Base-by-base conservation (phyloP, 805 yeast genomes). In the Babjeviella inositovora region DNA sequence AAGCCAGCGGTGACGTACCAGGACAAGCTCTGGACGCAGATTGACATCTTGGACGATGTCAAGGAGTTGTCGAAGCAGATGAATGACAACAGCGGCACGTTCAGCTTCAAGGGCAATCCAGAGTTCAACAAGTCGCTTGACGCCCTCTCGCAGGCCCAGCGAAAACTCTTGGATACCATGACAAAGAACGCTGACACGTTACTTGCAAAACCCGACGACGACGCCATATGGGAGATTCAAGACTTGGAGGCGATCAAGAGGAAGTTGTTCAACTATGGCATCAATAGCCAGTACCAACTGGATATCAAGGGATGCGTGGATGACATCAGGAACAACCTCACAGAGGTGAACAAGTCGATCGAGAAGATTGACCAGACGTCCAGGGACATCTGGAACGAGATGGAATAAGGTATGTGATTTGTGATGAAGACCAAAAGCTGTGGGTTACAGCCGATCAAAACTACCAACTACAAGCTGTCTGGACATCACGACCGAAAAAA, bases 1-100 rank as follows among this genome's bases (percentile, higher is more conserved):
- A 47, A 53, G 23, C 80, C 82, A 6, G 53, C 57, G 22, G 71
- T 67, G 11, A 71, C 77, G 25, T 53, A 65, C 29, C 84, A 72
- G 47, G 93, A 80, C 45, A 61, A 63, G 37, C 54, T 80, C 21
- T 85, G 93, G 93, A 72, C 87, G 5, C 92, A 81, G 34, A 71
- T 84, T 23, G 93, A 79, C 36, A 74, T 79, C 1, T 55, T 87
- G 31, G 85, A 81, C 32, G 93, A 80, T 32, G 90, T 82, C 6
- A 62, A 64, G 27, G 56, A 54, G 24, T 57, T 74, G 53, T 68
- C 80, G 1, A 36, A 37, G 10, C 53, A 58, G 19, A 58, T 60
- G 4, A 35, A 47, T 21, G 33, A 36, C 32, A 59, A 44, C 23
- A 59, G 57, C 19, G 56, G 60, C n/a, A 63, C 54, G 36, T 70